Evolutionary conservation across 352 stramenopile genomes (phyloP).

Genomic region (Globisporangium mamillatum): DNA sequence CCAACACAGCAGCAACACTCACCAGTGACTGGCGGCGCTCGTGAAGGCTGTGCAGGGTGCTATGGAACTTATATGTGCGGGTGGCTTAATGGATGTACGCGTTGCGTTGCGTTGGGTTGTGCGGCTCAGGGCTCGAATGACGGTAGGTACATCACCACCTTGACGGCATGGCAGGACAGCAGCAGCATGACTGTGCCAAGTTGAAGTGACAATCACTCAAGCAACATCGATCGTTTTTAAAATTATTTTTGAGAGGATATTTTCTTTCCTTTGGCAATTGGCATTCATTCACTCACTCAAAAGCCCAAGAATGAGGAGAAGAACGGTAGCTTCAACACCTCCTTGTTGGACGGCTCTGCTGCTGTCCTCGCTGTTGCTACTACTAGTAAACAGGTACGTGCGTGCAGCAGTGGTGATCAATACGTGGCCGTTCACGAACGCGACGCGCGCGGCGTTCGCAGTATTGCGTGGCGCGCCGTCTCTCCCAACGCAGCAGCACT

Average conservation of each 20-base stretch:
- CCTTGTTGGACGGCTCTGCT: not conserved
- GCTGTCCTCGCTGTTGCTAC: not conserved
- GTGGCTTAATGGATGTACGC: not conserved
- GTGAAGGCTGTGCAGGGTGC: not conserved
- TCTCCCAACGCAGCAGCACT: constrained; percentile 13
- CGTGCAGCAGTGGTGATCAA: constrained; percentile 67
- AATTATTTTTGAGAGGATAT: not conserved
- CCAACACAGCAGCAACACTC: not conserved
- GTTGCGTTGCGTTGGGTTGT: not conserved
- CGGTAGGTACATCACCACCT: not conserved
- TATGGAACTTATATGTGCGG: not conserved
- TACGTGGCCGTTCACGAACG: constrained; percentile 79
- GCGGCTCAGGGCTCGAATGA: not conserved
- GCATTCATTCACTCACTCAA: not conserved
- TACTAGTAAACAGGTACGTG: not conserved
- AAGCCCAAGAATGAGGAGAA: not conserved
- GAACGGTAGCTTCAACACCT: not conserved
- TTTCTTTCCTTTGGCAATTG: not conserved
- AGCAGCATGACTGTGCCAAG: not conserved
- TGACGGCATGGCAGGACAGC: not conserved
- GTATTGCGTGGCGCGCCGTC: constrained; percentile 22
- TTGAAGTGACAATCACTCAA: constrained; percentile 2
- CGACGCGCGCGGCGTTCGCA: constrained; percentile 63
- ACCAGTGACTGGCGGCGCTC: not conserved
- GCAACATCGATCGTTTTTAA: not conserved